Percentiles rank a stretch among this genome's conserved stretches.
Evolutionary conservation across 2,329 filamentous ascomycete species (phyloP).

Genomic region (Aureobasidium uvarum): DNA sequence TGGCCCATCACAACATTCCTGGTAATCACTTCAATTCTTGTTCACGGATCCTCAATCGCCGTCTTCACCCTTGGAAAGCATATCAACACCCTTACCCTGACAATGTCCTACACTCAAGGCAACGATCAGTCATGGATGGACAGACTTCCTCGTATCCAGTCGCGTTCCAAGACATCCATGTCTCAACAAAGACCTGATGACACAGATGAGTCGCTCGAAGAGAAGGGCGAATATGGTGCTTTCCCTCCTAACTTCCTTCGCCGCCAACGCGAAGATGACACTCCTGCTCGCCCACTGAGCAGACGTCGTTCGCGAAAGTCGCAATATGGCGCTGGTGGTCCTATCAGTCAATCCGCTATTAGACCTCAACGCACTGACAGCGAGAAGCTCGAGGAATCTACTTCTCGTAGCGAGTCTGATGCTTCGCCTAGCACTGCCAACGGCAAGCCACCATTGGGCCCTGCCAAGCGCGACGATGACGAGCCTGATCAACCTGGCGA

Average conservation of each 20-base stretch:
- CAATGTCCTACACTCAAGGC: constrained; percentile 91
- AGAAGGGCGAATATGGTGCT: constrained; percentile 62
- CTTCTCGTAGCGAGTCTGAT: constrained; percentile 38
- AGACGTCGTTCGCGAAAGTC: constrained; percentile 60
- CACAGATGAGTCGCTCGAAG: constrained; percentile 56
- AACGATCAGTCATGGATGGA: constrained; percentile 95
- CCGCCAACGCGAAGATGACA: constrained; percentile 73
- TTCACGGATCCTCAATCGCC: constrained; percentile 96
- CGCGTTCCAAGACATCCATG: constrained; percentile 76
- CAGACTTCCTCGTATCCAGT: constrained; percentile 76
- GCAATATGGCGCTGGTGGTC: constrained; percentile 77
- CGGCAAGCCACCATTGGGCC: constrained; percentile 36
- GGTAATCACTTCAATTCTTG: constrained; percentile 88
- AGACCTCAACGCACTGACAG: constrained; percentile 52
- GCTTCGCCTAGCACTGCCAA: constrained; percentile 33
- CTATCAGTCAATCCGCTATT: constrained; percentile 86
- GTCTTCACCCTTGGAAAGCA: constrained; percentile 97
- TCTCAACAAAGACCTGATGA: constrained; percentile 66
- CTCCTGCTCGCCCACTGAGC: constrained; percentile 62
- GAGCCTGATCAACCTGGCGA: constrained; percentile 34
- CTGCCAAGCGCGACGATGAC: constrained; percentile 34
- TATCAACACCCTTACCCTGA: constrained; percentile 93
- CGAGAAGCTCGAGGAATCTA: constrained; percentile 28
- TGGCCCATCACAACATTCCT: constrained; percentile 96
- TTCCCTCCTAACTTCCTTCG: constrained; percentile 75